Evolutionary conservation across 148 eudicot species (phyloP).

Genomic region (Bassia scoparia): DNA sequence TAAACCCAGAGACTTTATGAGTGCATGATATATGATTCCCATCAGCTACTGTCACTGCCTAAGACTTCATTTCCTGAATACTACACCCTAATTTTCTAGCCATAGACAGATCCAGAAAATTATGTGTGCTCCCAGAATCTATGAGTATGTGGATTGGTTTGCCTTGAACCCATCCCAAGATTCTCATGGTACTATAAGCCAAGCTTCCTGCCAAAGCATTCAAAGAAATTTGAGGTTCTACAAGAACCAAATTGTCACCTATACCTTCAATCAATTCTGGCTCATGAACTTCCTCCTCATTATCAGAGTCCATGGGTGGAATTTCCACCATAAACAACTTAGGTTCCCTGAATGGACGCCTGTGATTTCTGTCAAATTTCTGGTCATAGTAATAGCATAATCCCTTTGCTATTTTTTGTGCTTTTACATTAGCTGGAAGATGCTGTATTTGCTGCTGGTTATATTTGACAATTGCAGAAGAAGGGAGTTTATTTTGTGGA

Average conservation of each 20-base stretch:
- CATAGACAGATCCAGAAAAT: neutral
- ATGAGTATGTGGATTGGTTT: neutral
- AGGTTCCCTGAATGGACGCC: neutral
- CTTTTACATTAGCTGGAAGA: neutral
- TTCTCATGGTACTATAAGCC: neutral
- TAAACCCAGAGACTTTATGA: neutral
- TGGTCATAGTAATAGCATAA: neutral
- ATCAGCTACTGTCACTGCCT: slow-evolving; percentile 1
- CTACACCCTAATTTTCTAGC: neutral
- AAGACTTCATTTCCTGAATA: neutral
- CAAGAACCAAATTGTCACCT: neutral
- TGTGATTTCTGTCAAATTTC: neutral
- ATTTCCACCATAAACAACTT: neutral
- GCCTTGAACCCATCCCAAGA: neutral
- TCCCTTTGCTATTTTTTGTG: neutral
- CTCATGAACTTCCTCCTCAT: neutral
- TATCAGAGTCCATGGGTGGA: neutral
- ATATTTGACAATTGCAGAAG: too few relatives aligned
- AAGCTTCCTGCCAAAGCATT: neutral
- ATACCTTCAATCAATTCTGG: neutral
- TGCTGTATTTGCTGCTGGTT: too few relatives aligned
- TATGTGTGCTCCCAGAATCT: slow-evolving; percentile 10
- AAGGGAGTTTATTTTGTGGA: too few relatives aligned
- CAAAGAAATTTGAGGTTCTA: slow-evolving; percentile 1
- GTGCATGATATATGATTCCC: neutral